Evolutionary conservation across 495 filamentous ascomycete genomes (phyloP).

Genomic region (Tuber melanosporum): DNA sequence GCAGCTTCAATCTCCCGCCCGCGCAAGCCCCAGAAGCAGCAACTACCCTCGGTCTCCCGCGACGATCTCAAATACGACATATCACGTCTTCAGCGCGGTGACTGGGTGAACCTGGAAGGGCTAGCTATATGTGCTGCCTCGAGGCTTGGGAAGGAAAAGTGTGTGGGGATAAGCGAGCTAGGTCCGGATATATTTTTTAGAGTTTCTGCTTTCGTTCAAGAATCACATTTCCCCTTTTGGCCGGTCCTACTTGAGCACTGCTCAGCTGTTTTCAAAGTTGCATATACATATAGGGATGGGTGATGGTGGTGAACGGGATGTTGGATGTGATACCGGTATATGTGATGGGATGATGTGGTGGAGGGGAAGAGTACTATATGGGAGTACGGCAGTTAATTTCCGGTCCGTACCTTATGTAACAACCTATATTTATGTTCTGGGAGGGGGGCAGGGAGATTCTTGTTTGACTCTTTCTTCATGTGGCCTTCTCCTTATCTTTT

Average conservation of each 20-base stretch:
- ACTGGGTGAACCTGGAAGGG: constrained; percentile 38
- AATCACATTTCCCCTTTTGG: constrained; percentile 9
- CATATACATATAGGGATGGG: constrained; percentile 6
- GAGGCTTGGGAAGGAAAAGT: constrained; percentile 32
- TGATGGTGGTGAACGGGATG: constrained; percentile 5
- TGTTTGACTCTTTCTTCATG: constrained; percentile 27
- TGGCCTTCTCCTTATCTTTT: constrained; percentile 9
- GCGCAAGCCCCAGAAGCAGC: constrained; percentile 8
- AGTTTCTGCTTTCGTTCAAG: constrained; percentile 18
- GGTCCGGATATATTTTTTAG: constrained; percentile 25
- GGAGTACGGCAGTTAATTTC: constrained; percentile 19
- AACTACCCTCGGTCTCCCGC: constrained; percentile 7
- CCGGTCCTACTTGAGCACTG: not conserved
- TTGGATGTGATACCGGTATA: constrained; percentile 8
- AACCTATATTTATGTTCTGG: constrained; percentile 20
- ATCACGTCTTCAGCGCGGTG: constrained; percentile 30
- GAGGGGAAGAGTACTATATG: not conserved
- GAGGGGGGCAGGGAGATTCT: not conserved
- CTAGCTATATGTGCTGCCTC: constrained; percentile 28
- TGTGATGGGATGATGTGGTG: not conserved
- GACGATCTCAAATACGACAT: constrained; percentile 33
- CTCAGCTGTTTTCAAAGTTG: not conserved
- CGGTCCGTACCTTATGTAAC: constrained; percentile 12
- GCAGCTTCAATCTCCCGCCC: constrained; percentile 22
- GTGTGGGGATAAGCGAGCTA: constrained; percentile 40